Base-by-base conservation (phyloP, 768 basidiomycete genomes). In the Suillus plorans region DNA sequence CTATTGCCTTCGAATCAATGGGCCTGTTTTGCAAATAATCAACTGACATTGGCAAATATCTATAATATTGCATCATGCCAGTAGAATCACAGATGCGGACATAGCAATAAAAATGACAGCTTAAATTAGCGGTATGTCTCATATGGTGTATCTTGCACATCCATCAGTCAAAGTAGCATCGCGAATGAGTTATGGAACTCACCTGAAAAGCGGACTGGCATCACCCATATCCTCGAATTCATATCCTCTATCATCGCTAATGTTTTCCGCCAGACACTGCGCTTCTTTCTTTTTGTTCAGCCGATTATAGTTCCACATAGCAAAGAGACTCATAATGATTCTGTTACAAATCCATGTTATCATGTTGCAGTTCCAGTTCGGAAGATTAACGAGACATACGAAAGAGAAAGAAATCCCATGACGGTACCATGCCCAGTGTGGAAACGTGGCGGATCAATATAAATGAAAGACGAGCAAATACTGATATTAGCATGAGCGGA, bases 131-230 rank as follows among this genome's bases (percentile, higher is more conserved):
- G 20, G 52, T 20, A 53, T 12, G 20, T 13, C 18, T 59, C 58
- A 59, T 28, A 42, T 59, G 16, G 18, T 42, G 12, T 59, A 59
- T 41, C 58, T 59, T 59, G 41, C 18, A 42, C 13, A 42, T 41
- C 8, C 25, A 31, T 59, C 28, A 59, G 42, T 44, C 9, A 42
- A 31, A 10, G 18, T 14, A 28, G 12, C 12, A 10, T 28, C 6
- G 12, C 12, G 18, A 12, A 59, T 20, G 25, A 20, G 25, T 41
- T 6, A 31, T 42, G 58, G 4, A 31, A 10, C 25, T 28, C 18
- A 77, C 82, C 84, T 80, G 77, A 84, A 88, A 44, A 88, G 74
- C 44, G 87, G 86, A 62, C 84, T 85, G 42, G 80, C 74, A 64
- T 84, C 84, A 3, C 84, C 86, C 73, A 86, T 75, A 5, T 84